phyloP scores from a whole-genome alignment of 2,329 filamentous ascomycete genomes.

The Byssochlamys sp. region DNA sequence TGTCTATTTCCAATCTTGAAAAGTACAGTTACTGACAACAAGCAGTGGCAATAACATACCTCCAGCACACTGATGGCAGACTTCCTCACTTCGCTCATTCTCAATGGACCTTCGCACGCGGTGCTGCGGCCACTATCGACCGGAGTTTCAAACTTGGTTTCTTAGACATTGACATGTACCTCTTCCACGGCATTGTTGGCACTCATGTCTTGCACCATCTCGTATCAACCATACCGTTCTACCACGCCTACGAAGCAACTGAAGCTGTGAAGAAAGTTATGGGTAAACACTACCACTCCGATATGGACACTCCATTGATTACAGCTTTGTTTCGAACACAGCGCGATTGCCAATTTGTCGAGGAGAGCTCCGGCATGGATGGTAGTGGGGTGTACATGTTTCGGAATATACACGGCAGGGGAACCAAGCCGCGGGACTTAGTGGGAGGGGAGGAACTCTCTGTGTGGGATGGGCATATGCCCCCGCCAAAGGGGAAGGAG shows the following conservation, averaged over 20 bases:
- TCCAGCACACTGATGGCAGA: conserved; percentile 57
- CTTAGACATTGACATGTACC: conserved; percentile 43
- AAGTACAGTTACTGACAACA: neutral
- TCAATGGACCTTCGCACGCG: conserved; percentile 52
- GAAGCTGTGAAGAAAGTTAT: neutral
- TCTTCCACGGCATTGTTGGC: conserved; percentile 56
- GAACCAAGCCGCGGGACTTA: neutral
- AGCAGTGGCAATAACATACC: conserved; percentile 61
- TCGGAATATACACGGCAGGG: neutral
- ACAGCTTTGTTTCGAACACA: neutral
- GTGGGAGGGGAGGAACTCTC: neutral
- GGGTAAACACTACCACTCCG: neutral
- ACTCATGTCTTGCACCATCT: neutral
- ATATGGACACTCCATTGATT: neutral
- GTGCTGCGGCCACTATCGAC: conserved; percentile 53
- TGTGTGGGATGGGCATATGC: neutral
- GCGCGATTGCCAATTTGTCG: neutral
- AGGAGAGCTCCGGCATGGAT: neutral
- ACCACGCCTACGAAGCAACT: neutral
- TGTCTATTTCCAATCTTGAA: neutral
- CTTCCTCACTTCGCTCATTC: conserved; percentile 50
- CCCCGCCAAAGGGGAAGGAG: neutral
- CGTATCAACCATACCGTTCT: neutral
- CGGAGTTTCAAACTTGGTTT: conserved; percentile 49
- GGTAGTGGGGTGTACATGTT: neutral